These are phyloP conservation scores for Vigna angularis DNA, from an alignment of 306 rosid species.

Conservation along the genomic window DNA sequence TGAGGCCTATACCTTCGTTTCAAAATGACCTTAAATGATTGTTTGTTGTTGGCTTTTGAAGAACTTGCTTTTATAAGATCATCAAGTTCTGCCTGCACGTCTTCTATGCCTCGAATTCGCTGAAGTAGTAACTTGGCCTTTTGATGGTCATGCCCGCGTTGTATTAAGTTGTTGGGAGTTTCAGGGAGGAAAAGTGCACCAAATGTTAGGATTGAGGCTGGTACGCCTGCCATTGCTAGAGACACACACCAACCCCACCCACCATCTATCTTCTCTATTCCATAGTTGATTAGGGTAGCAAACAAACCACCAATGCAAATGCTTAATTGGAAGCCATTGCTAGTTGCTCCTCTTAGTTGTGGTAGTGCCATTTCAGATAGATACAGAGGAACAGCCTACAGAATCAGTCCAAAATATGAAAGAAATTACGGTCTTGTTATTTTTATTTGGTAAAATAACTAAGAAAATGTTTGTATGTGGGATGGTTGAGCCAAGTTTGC, in stretches of 20 bases:
- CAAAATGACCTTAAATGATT: conserved; percentile 43
- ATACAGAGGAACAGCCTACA: conserved; percentile 78
- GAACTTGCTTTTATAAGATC: conserved; percentile 52
- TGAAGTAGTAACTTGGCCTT: conserved; percentile 63
- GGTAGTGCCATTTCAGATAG: conserved; percentile 88
- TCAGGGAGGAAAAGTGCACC: too few species aligned
- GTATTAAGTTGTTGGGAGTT: conserved; percentile 83
- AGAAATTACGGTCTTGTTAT: background rate
- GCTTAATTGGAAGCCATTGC: conserved; percentile 84
- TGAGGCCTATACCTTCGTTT: conserved; percentile 56
- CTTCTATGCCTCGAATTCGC: conserved; percentile 54
- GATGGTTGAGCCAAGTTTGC: background rate
- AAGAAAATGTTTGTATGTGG: background rate
- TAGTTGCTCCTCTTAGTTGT: conserved; percentile 72
- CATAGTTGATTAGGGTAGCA: conserved; percentile 76
- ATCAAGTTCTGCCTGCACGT: conserved; percentile 56
- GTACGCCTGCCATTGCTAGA: conserved; percentile 75
- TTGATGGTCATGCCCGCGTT: conserved; percentile 50
- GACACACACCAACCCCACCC: conserved; percentile 82
- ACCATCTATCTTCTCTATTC: conserved; percentile 67
- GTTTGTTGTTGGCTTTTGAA: conserved; percentile 31
- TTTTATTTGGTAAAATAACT: background rate
- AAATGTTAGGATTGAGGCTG: conserved; percentile 65
- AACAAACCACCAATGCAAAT: conserved; percentile 64
- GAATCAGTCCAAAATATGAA: conserved; percentile 1